A percentile compares a stretch with the other conserved stretches of the same genome.
phyloP scores from a whole-genome alignment of 306 rosid species.

The Gastrolobium bilobum region DNA sequence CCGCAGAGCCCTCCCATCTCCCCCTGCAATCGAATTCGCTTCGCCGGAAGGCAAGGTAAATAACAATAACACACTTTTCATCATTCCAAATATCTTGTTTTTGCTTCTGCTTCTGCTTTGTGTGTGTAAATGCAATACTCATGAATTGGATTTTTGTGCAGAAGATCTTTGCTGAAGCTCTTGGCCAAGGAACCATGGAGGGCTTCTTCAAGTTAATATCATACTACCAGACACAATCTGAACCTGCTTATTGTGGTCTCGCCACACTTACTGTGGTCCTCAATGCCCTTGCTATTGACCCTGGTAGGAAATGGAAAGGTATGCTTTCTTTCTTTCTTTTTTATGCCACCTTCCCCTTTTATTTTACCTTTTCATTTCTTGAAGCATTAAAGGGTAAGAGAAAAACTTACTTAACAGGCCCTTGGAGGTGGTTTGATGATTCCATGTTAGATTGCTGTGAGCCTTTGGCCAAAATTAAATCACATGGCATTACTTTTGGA shows the following conservation, averaged over 20 bases:
- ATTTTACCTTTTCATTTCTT: not conserved
- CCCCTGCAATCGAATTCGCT: slow-evolving; percentile 77
- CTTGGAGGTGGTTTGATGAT: slow-evolving; percentile 99
- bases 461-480: slow-evolving; percentile 72
- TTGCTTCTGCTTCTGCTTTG: too few species aligned
- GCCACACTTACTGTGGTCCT: slow-evolving; percentile 86
- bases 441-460: slow-evolving; percentile 95
- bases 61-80: not conserved
- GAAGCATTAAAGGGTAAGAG: not conserved
- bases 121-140: not conserved
- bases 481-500: slow-evolving; percentile 88
- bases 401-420: slow-evolving; percentile 60
- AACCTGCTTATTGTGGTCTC: slow-evolving; percentile 91
- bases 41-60: slow-evolving; percentile 76
- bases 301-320: slow-evolving; percentile 99
- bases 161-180: slow-evolving; percentile 75
- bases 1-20: slow-evolving; percentile 76
- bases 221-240: slow-evolving; percentile 92
- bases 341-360: not conserved
- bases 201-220: slow-evolving; percentile 90
- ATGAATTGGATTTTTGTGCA: slow-evolving; percentile 36
- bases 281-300: slow-evolving; percentile 93
- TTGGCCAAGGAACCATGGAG: slow-evolving; percentile 76
- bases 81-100: slow-evolving; percentile 27
- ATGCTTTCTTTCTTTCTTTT: not conserved